These are phyloP conservation scores for Carex parvula DNA, from an alignment of 176 grass and related monocot species.

Conservation along the genomic window DNA sequence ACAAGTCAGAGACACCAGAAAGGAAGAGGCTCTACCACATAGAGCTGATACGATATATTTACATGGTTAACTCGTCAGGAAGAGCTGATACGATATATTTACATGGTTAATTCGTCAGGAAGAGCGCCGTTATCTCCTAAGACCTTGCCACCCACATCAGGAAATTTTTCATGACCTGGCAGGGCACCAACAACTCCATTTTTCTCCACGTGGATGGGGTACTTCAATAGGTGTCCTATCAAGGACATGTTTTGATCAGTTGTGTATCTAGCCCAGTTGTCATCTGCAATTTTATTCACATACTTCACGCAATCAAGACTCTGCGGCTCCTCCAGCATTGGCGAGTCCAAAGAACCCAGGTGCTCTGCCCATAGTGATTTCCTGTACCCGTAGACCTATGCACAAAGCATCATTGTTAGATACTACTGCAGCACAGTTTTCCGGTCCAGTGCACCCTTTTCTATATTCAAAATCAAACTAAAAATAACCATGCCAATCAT, in stretches of 20 bases:
- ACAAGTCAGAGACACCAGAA: not conserved
- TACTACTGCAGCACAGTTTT: not conserved
- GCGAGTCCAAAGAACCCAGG: conserved; percentile 20
- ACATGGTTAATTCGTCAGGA: conserved; percentile 37
- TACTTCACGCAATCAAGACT: conserved; percentile 31
- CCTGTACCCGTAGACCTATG: conserved; percentile 38
- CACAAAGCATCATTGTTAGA: not conserved
- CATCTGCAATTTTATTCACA: conserved; percentile 37
- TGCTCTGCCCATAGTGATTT: conserved; percentile 47
- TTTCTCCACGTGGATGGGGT: conserved; percentile 29
- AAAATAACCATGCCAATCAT: not conserved
- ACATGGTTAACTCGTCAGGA: conserved; percentile 37
- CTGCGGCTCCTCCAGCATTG: conserved; percentile 15
- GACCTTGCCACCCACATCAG: conserved; percentile 42
- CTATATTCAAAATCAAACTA: not conserved
- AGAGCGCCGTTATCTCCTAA: conserved; percentile 22
- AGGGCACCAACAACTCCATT: conserved; percentile 31
- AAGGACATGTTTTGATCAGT: conserved; percentile 9
- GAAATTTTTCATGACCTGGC: conserved; percentile 23
- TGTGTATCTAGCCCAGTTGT: conserved; percentile 30
- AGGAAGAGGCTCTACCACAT: not conserved
- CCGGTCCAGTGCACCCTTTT: too few species aligned
- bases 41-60: not conserved
- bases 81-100: not conserved
- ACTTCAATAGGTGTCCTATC: conserved; percentile 34